Evolutionary conservation across 495 filamentous ascomycete genomes (phyloP).

Genomic region (Lepidopterella palustris): DNA sequence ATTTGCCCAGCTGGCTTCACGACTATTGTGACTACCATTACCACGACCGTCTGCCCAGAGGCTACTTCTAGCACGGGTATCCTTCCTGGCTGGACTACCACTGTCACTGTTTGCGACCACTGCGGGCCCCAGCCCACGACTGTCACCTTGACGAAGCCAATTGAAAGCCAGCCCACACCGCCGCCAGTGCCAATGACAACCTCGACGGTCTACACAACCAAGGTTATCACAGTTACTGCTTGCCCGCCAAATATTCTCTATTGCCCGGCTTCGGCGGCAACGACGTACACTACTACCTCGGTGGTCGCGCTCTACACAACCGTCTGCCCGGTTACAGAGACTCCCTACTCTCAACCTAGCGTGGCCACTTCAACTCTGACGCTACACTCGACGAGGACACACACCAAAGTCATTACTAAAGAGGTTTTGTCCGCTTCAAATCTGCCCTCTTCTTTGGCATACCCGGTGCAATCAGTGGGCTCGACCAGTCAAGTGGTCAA

Average conservation of each 20-base stretch:
- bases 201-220: constrained; percentile 1
- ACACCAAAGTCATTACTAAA: neutral
- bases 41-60: constrained; percentile 9
- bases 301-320: constrained; percentile 3
- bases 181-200: neutral
- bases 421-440: neutral
- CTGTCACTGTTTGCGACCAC: constrained; percentile 13
- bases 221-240: neutral
- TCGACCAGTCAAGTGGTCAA: neutral
- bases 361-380: too few species aligned
- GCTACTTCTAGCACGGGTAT: constrained; percentile 2
- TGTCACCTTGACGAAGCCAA: constrained; percentile 25
- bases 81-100: constrained; percentile 18
- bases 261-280: neutral
- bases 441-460: neutral
- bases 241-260: neutral
- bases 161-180: neutral
- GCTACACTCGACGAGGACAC: neutral
- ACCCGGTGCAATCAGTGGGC: neutral
- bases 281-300: neutral
- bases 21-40: constrained; percentile 12
- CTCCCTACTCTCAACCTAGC: neutral
- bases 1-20: constrained; percentile 19
- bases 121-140: constrained; percentile 20
- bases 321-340: neutral